Base-by-base conservation (phyloP, 768 basidiomycete genomes). In the Strobilomyces echinocephalus region DNA sequence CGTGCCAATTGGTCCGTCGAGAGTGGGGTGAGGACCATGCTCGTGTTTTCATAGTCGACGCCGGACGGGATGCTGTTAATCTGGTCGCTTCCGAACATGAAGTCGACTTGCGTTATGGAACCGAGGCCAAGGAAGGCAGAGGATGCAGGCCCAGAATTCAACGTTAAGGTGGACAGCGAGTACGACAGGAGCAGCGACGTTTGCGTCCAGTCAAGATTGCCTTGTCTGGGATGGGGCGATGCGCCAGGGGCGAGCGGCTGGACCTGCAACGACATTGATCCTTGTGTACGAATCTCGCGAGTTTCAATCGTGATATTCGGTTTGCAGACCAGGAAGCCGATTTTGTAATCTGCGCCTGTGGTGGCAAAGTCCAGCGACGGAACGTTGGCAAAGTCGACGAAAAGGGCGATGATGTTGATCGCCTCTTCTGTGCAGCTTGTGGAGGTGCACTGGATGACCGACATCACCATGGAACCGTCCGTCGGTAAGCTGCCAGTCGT, bases 271-370 rank as follows among this genome's bases (percentile, higher is more conserved):
- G 49, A 44, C 56, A 50, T 58, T 8, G 51, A 55, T 1, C 55
- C 58, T 14, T 38, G 47, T 18, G 62, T 59, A 24, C 54, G 53
- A 16, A 65, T 39, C 39, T 65, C 62, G 14, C 64, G 57, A 15
- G 60, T 63, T 49, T 66, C 57, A 3, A 62, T 55, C 1, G 51
- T 56, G 24, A 59, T 48, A 12, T 66, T 61, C 1, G 65, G 63
- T 40, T 62, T 63, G 48, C 65, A 65, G 12, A 53, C 53, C 20
- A 65, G 52, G 50, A 67, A 65, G 9, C 52, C 53, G 2, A 65
- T 2, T 16, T 66, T 40, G 5, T 56, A 67, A 36, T 57, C 54
- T 7, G 53, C 46, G 18, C 42, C 55, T 16, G 53, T 14, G 15
- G 58, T 26, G 33, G 47, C 52, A 26, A 59, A 59, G 1, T 5